These are phyloP conservation scores for Scytalidium lignicola DNA, from an alignment of 2,329 filamentous ascomycete species.

Conservation along the genomic window DNA sequence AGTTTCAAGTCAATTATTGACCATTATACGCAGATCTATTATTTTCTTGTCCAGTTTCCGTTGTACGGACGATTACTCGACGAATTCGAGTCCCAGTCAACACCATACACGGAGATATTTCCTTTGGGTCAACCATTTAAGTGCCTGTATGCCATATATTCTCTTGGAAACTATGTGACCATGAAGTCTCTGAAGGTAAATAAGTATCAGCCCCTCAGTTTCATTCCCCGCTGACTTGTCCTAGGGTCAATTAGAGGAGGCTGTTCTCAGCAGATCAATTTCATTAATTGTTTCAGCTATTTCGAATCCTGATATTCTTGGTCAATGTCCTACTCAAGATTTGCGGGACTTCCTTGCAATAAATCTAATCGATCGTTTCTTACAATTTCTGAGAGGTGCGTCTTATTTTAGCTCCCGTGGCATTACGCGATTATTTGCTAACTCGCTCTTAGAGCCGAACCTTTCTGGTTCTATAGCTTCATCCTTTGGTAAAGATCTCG, in stretches of 20 bases:
- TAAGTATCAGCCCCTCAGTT: constrained; percentile 23
- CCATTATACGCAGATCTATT: constrained; percentile 50
- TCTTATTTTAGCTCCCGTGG: constrained; percentile 1
- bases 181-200: constrained; percentile 21
- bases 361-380: constrained; percentile 52
- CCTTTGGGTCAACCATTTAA: constrained; percentile 66
- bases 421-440: constrained; percentile 13
- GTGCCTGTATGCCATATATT: constrained; percentile 66
- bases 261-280: constrained; percentile 39
- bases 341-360: constrained; percentile 45
- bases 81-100: constrained; percentile 48
- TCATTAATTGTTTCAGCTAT: constrained; percentile 55
- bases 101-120: constrained; percentile 59
- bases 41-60: constrained; percentile 66
- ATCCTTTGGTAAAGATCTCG: constrained; percentile 28
- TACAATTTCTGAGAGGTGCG: constrained; percentile 50
- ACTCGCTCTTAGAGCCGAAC: constrained; percentile 29
- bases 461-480: constrained; percentile 27
- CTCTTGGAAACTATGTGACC: constrained; percentile 56
- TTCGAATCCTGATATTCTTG: constrained; percentile 49
- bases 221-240: constrained; percentile 11
- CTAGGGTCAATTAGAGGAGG: constrained; percentile 24
- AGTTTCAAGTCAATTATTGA: constrained; percentile 3
- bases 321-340: constrained; percentile 36
- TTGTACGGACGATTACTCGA: constrained; percentile 58